Base-by-base conservation (phyloP, 306 rosid species). In the Gastrolobium bilobum region DNA sequence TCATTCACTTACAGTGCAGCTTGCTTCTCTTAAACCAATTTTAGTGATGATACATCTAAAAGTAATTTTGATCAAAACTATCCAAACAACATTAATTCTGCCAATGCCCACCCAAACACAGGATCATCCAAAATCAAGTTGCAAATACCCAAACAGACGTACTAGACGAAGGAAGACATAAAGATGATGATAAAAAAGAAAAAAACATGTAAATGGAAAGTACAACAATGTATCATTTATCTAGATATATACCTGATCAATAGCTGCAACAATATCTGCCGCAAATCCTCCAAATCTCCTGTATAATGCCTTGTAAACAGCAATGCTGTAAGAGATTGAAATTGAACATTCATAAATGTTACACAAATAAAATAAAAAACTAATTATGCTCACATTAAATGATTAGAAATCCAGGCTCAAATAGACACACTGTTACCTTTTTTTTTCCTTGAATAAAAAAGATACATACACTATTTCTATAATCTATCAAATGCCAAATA, bases 211-310 rank as follows among this genome's bases (percentile, higher is more conserved):
- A 37, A 50, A 75, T 35, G 52, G 50, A 61, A 71, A 53, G 7
- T 52, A 58, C 39, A 44, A 46, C 71, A 81, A 44, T 70, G 71
- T 30, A 68, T 33, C 38, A 53, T 59, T 82, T 64, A 11, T 67
- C 63, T 57, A 31, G 15, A 67, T 51, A 73, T 62, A 15, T 73
- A 96, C 99, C 97, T 93, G 98, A 83, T 93, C 99, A 76, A 96
- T 87, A 44, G 97, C 99, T 72, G 99, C 97, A 78, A 96, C 99
- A 58, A 96, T 96, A 86, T 96, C 99, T 54, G 99, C 99, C 54
- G 98, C 98, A 88, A 93, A 93, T 57, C 99, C 99, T 75, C 99
- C 99, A 79, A 93, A 90, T 61, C 93, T 86, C 88, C 87, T 90
- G 91, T 96, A 96, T 81, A 96, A 65, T 73, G 98, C 97, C 90